These are phyloP conservation scores for Mortierella hygrophila DNA, from an alignment of 192 early-diverging fungal species.

Conservation along the genomic window DNA sequence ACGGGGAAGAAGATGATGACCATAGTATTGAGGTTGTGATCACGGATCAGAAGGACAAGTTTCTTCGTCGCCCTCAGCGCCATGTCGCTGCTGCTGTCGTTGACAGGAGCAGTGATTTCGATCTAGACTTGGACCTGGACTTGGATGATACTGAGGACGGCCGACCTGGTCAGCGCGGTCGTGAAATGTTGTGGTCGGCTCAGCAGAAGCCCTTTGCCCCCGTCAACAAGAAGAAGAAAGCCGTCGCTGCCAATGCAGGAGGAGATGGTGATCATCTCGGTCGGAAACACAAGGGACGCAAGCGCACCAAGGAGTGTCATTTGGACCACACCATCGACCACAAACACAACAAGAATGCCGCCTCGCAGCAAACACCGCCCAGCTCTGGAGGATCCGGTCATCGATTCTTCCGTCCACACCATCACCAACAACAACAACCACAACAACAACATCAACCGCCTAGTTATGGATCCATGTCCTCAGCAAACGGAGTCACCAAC, in stretches of 20 bases:
- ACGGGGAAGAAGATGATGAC: slow-evolving; percentile 9
- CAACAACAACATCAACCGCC: background rate
- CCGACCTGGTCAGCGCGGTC: background rate
- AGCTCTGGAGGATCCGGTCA: background rate
- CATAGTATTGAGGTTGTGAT: slow-evolving; percentile 48
- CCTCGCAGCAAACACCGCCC: background rate
- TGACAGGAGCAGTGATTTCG: background rate
- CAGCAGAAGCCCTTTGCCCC: slow-evolving; percentile 52
- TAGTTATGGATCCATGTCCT: slow-evolving; percentile 15
- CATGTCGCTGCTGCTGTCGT: background rate
- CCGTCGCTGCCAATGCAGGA: background rate
- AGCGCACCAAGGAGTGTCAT: slow-evolving; percentile 13
- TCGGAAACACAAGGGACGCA: slow-evolving; percentile 10
- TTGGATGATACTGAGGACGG: background rate
- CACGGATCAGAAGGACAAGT: slow-evolving; percentile 45
- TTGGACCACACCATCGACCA: background rate
- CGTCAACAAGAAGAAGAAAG: slow-evolving; percentile 40
- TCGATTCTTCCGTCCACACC: background rate
- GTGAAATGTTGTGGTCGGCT: slow-evolving; percentile 26
- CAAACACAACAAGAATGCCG: background rate
- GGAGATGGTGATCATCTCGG: background rate
- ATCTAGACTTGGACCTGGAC: slow-evolving; percentile 32
- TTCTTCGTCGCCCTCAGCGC: slow-evolving; percentile 10
- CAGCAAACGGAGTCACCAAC: background rate
- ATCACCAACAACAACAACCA: slow-evolving; percentile 7